A percentile compares a stretch with the other conserved stretches of the same genome.
These are phyloP conservation scores for Phytophthora aleatoria DNA, from an alignment of 352 stramenopile genomes.

Conservation along the genomic window DNA sequence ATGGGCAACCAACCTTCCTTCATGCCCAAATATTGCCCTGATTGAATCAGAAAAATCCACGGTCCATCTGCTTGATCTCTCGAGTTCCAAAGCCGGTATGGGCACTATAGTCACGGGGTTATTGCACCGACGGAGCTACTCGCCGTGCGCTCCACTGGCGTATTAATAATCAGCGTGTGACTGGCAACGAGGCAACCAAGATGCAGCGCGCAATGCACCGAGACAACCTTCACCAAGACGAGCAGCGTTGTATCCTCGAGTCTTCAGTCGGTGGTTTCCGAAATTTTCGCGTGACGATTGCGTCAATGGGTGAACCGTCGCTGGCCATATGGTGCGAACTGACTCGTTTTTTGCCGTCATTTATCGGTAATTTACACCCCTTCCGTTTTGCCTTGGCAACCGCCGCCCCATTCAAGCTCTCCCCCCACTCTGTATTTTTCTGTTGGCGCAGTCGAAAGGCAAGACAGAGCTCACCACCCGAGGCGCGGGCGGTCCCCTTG, in stretches of 20 bases:
- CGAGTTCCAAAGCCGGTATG: neutral
- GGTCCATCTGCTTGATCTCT: conserved; percentile 19
- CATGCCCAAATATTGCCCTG: conserved; percentile 17
- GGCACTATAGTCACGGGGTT: neutral
- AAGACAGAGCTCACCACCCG: conserved; percentile 28
- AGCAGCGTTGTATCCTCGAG: neutral
- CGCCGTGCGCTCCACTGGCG: neutral
- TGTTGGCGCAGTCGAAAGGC: conserved; percentile 31
- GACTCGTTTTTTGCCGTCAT: conserved; percentile 33
- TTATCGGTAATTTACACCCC: conserved; percentile 31
- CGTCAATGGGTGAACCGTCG: conserved; percentile 33
- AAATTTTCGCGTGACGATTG: conserved; percentile 38
- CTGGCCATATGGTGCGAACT: conserved; percentile 27
- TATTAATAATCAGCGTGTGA: neutral
- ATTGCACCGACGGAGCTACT: neutral
- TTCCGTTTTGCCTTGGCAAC: conserved; percentile 28
- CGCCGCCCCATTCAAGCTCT: neutral
- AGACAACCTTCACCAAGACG: conserved; percentile 26
- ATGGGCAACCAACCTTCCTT: conserved; percentile 15
- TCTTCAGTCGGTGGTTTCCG: conserved; percentile 15
- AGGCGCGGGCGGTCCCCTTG: conserved; percentile 18
- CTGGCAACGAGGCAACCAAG: neutral
- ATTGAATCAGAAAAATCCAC: conserved; percentile 32
- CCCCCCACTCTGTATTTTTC: conserved; percentile 48
- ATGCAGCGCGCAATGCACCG: conserved; percentile 1